A percentile compares a stretch with the other conserved stretches of the same genome.
Evolutionary conservation across 805 yeast genomes (phyloP).

Genomic region (Metschnikowia rubicola): DNA sequence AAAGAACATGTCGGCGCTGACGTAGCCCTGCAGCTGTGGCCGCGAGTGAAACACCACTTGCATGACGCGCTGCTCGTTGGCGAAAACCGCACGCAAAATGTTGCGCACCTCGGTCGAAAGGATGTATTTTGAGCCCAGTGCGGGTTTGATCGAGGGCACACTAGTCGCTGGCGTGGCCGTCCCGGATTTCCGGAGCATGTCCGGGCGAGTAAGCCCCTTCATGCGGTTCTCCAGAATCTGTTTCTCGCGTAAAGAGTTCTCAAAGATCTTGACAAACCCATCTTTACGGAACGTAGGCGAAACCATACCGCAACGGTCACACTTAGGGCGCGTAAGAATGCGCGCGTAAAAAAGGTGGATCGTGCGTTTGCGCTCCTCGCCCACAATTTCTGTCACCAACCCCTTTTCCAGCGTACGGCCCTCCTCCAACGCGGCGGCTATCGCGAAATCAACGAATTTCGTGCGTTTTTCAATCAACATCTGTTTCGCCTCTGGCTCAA

Average conservation of each 20-base stretch:
- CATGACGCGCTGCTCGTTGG: conserved; percentile 64
- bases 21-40: conserved; percentile 51
- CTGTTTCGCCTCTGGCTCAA: conserved; percentile 32
- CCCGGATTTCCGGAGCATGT: conserved; percentile 47
- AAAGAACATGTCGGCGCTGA: conserved; percentile 81
- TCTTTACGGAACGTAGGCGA: conserved; percentile 94
- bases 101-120: conserved; percentile 84
- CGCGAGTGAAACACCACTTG: conserved; percentile 77
- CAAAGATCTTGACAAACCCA: conserved; percentile 90
- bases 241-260: conserved; percentile 77
- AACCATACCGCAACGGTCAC: conserved; percentile 95
- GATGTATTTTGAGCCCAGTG: conserved; percentile 78
- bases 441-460: conserved; percentile 64
- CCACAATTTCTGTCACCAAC: conserved; percentile 75
- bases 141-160: conserved; percentile 42
- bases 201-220: conserved; percentile 73
- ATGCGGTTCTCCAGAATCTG: conserved; percentile 78
- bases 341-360: conserved; percentile 74
- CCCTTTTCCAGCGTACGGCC: conserved; percentile 71
- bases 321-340: conserved; percentile 72
- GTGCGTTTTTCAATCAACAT: conserved; percentile 61
- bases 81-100: conserved; percentile 71
- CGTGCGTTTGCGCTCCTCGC: conserved; percentile 77
- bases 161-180: conserved; percentile 16
- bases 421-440: conserved; percentile 68